Conservation (phyloP, 228 moss, liverwort and hornwort species). For the Sphagnum fallax region DNA sequence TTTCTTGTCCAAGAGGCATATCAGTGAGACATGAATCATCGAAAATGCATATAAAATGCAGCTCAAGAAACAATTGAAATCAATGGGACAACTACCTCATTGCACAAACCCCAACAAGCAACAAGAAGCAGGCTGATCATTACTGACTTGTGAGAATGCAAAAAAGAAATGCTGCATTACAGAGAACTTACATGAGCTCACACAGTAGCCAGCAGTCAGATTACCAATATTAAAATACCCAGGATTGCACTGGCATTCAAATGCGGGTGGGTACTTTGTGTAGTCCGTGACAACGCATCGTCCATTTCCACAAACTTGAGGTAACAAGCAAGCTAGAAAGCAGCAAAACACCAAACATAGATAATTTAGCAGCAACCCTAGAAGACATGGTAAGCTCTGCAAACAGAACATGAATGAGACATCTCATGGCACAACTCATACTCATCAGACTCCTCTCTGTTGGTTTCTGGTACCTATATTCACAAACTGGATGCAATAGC, state of each 20-base stretch:
- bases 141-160: not conserved
- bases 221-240: slow-evolving; percentile 44
- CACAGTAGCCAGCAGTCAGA: slow-evolving; percentile 44
- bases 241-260: slow-evolving; percentile 34
- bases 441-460: too few relatives aligned
- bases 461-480: too few relatives aligned
- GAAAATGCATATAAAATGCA: not conserved
- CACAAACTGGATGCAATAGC: too few relatives aligned
- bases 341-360: slow-evolving; percentile 7
- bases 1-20: not conserved
- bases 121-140: not conserved
- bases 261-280: slow-evolving; percentile 40
- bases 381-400: too few relatives aligned
- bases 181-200: slow-evolving; percentile 40
- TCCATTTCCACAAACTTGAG: slow-evolving; percentile 57
- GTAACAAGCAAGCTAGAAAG: slow-evolving; percentile 39
- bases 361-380: not conserved
- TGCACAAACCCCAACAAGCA: not conserved
- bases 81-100: not conserved
- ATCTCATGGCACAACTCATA: too few relatives aligned
- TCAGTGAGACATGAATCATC: not conserved
- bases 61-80: not conserved
- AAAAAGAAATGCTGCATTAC: not conserved
- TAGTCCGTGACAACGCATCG: slow-evolving; percentile 38
- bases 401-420: too few relatives aligned